Conservation (phyloP, 2,329 filamentous ascomycete genomes). For the Colletotrichum lentis region DNA sequence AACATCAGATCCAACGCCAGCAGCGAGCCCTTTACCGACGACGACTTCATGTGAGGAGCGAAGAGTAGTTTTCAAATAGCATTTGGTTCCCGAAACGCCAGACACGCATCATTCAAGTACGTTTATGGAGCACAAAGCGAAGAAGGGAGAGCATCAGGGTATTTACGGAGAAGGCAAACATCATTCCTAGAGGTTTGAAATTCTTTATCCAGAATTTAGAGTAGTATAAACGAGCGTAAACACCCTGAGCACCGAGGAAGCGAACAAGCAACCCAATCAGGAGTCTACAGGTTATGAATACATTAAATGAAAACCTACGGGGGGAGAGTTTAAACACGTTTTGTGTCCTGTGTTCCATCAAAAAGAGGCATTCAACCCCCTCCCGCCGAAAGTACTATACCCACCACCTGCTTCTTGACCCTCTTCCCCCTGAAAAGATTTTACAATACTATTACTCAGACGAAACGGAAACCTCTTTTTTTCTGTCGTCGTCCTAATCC, state of each 20-base stretch:
- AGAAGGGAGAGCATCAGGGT: background rate
- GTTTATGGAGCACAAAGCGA: background rate
- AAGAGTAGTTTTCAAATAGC: no score
- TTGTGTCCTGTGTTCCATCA: constrained; percentile 29
- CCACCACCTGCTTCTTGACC: no score
- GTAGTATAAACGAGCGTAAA: background rate
- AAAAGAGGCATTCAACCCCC: constrained; percentile 10
- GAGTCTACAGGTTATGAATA: background rate
- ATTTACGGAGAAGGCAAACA: background rate
- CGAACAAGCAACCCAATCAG: background rate
- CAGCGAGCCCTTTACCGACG: constrained; percentile 49
- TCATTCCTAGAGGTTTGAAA: background rate
- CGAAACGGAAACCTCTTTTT: no score
- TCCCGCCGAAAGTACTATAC: background rate
- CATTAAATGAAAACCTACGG: background rate
- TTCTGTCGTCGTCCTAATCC: background rate
- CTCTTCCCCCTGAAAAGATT: background rate
- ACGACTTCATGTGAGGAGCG: constrained; percentile 53
- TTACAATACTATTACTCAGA: background rate
- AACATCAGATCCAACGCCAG: constrained; percentile 46
- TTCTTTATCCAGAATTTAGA: background rate
- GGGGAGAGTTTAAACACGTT: constrained; percentile 13
- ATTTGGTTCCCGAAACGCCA: background rate
- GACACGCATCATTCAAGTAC: no score
- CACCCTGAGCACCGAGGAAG: background rate